Percentiles rank a stretch among this genome's conserved stretches.
Conservation (phyloP, 2,329 filamentous ascomycete genomes). For the Fusarium pseudograminearum region DNA sequence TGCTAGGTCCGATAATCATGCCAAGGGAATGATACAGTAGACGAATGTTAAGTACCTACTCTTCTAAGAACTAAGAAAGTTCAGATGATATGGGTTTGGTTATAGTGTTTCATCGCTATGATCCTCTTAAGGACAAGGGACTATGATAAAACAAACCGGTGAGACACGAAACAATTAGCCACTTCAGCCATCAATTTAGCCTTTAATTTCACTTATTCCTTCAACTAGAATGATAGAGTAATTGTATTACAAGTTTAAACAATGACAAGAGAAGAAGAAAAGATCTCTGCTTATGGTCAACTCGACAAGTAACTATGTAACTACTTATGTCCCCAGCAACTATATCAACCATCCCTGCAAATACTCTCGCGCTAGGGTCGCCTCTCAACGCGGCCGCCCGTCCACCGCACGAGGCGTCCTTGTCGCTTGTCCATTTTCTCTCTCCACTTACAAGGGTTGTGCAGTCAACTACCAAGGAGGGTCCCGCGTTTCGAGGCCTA, state of each 20-base stretch:
- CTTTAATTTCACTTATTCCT: background rate
- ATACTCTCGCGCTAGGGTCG: conserved; percentile 37
- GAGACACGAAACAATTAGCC: conserved; percentile 6
- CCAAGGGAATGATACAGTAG: conserved; percentile 29
- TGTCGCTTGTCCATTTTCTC: background rate
- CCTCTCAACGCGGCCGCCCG: conserved; percentile 40
- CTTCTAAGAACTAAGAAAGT: conserved; percentile 7
- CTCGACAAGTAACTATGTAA: background rate
- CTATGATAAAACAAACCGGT: conserved; percentile 13
- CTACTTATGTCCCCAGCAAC: conserved; percentile 6
- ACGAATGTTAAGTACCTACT: background rate
- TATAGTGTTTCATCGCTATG: conserved; percentile 18
- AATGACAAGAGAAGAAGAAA: background rate
- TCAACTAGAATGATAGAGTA: background rate
- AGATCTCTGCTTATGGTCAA: conserved; percentile 12
- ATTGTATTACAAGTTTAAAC: background rate
- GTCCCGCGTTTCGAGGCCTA: conserved; percentile 32
- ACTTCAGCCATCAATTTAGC: conserved; percentile 12
- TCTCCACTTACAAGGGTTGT: conserved; percentile 13
- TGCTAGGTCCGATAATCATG: conserved; percentile 15
- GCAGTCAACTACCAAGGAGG: conserved; percentile 11
- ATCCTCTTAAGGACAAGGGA: conserved; percentile 16
- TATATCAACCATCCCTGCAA: background rate
- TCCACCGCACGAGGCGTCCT: conserved; percentile 26
- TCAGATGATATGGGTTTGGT: conserved; percentile 8